Evolutionary conservation across 352 stramenopile species (phyloP), one percentile per base, ranked within the genome.

Genomic region (Globisporangium alternatum): DNA sequence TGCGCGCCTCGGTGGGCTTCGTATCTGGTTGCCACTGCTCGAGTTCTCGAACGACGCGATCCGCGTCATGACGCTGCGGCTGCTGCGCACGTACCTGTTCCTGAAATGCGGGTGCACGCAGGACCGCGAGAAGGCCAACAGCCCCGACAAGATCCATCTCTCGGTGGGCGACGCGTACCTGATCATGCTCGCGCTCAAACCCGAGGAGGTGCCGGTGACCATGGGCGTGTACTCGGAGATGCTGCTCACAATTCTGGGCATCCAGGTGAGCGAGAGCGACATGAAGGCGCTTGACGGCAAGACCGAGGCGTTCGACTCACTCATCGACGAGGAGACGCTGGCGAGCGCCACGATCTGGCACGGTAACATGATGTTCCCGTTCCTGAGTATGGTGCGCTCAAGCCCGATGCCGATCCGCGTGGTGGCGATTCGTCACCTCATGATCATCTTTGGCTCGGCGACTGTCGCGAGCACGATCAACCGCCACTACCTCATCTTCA

Each of bases 201-300:
- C 82, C 22, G 78, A 83, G 35, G 64, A 82, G n/a, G 74, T 75
- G 45, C 78, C 80, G 3, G 72, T 93, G 1, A 86, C 83, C 0
- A 88, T 95, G 77, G 84, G 82, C 8, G 83, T 91, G 7, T 95
- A 93, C 65, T 88, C 82, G 17, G 86, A 95, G 56, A 76, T 95
- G 65, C 60, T 93, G 44, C 73, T 91, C 7, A 78, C 91, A 62
- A 75, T 93, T 57, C 55, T 93, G 9, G 86, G 84, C 28, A 83
- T 92, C 52, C 75, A 88, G 73, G 81, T 93, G 48, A 86, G 75
- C 21, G 71, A 83, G 45, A 78, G 75, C 30, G 65, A 86, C 48
- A 83, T 81, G 70, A 81, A 78, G 58, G 60, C 68, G 15, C 63
- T 83, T 9, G 72, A 81, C 47, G 76, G 74, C 2, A 79, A 80